Evolutionary conservation across 768 basidiomycete species (phyloP).

Genomic region (Hericium coralloides): DNA sequence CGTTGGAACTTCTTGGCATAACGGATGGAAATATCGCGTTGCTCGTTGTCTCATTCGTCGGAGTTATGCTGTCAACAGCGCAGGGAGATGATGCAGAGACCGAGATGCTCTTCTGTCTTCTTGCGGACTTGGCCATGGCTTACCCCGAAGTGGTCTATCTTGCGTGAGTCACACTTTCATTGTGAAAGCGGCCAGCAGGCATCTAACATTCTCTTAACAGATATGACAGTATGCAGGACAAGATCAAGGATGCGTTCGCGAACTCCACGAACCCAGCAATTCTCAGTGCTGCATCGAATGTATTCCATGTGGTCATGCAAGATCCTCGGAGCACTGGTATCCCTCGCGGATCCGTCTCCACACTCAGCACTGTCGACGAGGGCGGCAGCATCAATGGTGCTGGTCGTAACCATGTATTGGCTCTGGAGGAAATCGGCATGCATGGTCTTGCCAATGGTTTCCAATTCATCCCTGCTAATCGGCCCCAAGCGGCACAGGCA

Average conservation of each 20-base stretch:
- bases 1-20: slow-evolving; percentile 51
- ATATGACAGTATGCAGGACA: slow-evolving; percentile 69
- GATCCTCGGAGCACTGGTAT: slow-evolving; percentile 37
- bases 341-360: slow-evolving; percentile 50
- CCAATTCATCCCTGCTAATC: slow-evolving; percentile 49
- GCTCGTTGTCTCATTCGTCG: slow-evolving; percentile 64
- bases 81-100: slow-evolving; percentile 78
- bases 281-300: slow-evolving; percentile 61
- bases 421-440: slow-evolving; percentile 61
- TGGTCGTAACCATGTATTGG: slow-evolving; percentile 18
- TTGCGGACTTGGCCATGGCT: slow-evolving; percentile 57
- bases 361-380: slow-evolving; percentile 58
- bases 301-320: slow-evolving; percentile 62
- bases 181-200: neutral
- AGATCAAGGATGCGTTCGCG: slow-evolving; percentile 62
- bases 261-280: slow-evolving; percentile 65
- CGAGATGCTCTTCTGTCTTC: slow-evolving; percentile 66
- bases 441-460: slow-evolving; percentile 65
- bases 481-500: slow-evolving; percentile 17
- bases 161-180: slow-evolving; percentile 43
- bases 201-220: slow-evolving; percentile 25
- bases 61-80: slow-evolving; percentile 64
- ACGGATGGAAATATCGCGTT: slow-evolving; percentile 57
- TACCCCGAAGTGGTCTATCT: slow-evolving; percentile 69
- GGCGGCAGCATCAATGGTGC: slow-evolving; percentile 14